Conservation (phyloP, 1,284 basidiomycete species). For the Uromyces viciae-fabae region DNA sequence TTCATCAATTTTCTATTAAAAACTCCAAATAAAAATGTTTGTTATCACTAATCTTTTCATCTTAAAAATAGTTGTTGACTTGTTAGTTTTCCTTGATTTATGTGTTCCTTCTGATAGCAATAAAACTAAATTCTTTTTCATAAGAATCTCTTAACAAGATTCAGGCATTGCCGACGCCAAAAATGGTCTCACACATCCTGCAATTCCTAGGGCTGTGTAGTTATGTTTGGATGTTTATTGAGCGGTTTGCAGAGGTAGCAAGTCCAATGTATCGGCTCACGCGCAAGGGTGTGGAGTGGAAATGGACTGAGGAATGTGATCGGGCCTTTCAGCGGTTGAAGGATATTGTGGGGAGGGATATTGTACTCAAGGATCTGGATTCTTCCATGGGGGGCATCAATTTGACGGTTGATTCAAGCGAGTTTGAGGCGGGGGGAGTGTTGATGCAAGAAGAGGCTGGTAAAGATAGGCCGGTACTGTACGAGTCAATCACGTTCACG, state of each 20-base stretch:
- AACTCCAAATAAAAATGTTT: no score
- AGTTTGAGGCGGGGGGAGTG: background rate
- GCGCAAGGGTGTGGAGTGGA: background rate
- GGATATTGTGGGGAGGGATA: background rate
- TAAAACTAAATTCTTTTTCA: no score
- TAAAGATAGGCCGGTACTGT: slow-evolving; percentile 1
- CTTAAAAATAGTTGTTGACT: no score
- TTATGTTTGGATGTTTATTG: slow-evolving; percentile 22
- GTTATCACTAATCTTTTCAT: no score
- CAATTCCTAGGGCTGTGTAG: background rate
- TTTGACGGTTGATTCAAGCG: background rate
- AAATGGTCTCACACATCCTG: background rate
- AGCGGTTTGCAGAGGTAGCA: background rate
- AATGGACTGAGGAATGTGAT: background rate
- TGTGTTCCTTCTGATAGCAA: no score
- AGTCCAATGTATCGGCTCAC: background rate
- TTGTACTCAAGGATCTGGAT: background rate
- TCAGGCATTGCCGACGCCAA: background rate
- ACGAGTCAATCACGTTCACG: slow-evolving; percentile 16
- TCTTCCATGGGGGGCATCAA: background rate
- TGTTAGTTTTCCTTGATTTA: no score
- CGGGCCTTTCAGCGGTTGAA: background rate
- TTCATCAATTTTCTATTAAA: no score
- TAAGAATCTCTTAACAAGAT: no score
- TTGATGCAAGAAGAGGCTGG: slow-evolving; percentile 1